Conservation (phyloP, 2,329 filamentous ascomycete species). For the Hirsutella thompsonii region DNA sequence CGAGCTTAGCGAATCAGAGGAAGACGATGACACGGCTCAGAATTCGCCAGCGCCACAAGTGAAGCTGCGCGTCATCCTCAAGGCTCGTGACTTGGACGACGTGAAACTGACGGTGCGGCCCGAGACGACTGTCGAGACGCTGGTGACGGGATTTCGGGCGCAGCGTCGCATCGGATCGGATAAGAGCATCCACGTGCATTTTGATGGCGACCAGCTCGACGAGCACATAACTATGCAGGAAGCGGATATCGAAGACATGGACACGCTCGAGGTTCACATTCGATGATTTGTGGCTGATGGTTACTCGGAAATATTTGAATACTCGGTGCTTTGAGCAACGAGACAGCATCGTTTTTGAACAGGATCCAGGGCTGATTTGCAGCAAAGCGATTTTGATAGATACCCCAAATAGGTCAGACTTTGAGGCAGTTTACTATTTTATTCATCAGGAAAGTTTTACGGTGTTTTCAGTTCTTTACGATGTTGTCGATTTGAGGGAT, state of each 20-base stretch:
- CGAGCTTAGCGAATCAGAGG: slow-evolving; percentile 21
- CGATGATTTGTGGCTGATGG: too few species aligned
- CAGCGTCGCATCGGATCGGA: slow-evolving; percentile 36
- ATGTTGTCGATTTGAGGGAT: too few species aligned
- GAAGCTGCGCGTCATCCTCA: slow-evolving; percentile 39
- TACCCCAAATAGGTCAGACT: too few species aligned
- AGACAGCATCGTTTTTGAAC: too few species aligned
- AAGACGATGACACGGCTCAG: slow-evolving; percentile 7
- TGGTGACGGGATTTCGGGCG: slow-evolving; percentile 49
- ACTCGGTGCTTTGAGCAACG: too few species aligned
- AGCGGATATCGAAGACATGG: slow-evolving; percentile 61
- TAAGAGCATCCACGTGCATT: slow-evolving; percentile 47
- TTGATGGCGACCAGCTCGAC: slow-evolving; percentile 63
- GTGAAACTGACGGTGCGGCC: slow-evolving; percentile 37
- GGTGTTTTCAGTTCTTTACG: too few species aligned
- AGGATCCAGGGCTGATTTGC: too few species aligned
- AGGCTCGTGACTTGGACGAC: slow-evolving; percentile 35
- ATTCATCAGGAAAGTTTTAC: too few species aligned
- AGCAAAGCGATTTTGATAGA: too few species aligned
- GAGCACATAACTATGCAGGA: slow-evolving; percentile 47
- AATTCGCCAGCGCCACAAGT: slow-evolving; percentile 13
- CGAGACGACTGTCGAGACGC: slow-evolving; percentile 46
- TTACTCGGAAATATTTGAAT: too few species aligned
- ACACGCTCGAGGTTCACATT: slow-evolving; percentile 62
- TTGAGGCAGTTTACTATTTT: too few species aligned